Base-by-base conservation (phyloP, 345 rosid genomes). In the Litchi chinensis region DNA sequence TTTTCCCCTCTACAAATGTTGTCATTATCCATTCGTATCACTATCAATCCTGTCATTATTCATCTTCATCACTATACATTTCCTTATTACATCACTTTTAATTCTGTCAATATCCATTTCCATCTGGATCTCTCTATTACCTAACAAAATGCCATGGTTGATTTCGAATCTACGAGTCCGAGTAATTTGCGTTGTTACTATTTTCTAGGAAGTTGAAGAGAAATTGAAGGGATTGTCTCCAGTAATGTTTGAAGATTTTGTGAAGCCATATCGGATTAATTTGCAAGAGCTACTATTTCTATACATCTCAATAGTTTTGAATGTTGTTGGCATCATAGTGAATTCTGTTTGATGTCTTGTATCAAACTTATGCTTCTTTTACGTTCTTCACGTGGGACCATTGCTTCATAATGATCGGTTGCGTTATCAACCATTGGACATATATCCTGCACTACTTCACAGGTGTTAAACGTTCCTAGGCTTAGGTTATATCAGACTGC, bases 231-330 rank as follows among this genome's bases (percentile, higher is more conserved):
- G 80, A 62, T 82, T 89, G 73, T 87, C 91, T 83, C 93, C 93
- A 1, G 76, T 81, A 37, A 91, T 91, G 95, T 93, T 92, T 79
- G 96, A 93, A 73, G 98, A 95, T 88, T 91, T 90, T 82, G 97
- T 86, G 76, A 87, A 92, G 83, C 97, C 98, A 28, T 91, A 86
- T 86, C 95, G 92, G 85, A 89, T 93, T 60, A 83, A 87, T 77
- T 71, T 86, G 79, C 86, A 93, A 11, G 89, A 93, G 91, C 98
- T 95, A 92, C 39, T 44, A 40, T 60, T 28, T 79, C 16, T 65
- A 68, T 56, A 41, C 26, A 74, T 68, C 85, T 48, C 50, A 73
- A 64, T 37, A 70, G 40, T 44, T 11, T 19, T 12, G 26, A 59
- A 62, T 73, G 10, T 59, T 40, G 18, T 57, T 74, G 26, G 9